phyloP scores from a whole-genome alignment of 2,329 filamentous ascomycete genomes.

The Helminthosporium solani region DNA sequence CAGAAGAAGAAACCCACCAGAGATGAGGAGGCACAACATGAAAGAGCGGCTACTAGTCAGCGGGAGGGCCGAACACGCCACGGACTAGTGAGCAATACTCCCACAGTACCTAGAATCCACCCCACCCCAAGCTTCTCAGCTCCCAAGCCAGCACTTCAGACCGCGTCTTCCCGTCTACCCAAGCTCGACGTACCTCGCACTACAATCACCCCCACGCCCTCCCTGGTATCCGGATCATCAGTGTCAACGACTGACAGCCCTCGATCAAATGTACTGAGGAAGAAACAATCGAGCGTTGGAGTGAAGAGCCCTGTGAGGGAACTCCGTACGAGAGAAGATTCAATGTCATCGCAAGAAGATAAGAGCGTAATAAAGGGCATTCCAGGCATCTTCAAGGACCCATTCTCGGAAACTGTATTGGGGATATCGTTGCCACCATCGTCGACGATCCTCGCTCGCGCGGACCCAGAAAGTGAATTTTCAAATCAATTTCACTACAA shows the following conservation, averaged over 20 bases:
- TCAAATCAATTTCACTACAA: conserved; percentile 27
- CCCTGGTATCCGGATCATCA: conserved; percentile 52
- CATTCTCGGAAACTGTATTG: conserved; percentile 46
- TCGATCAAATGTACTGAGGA: conserved; percentile 45
- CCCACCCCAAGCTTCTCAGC: conserved; percentile 16
- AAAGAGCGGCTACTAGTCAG: conserved; percentile 20
- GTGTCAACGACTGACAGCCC: conserved; percentile 50
- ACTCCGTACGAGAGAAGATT: conserved; percentile 31
- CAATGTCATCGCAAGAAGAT: conserved; percentile 40
- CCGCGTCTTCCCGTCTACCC: conserved; percentile 34
- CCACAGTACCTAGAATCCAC: conserved; percentile 23
- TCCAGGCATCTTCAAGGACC: conserved; percentile 40
- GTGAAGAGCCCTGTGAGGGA: conserved; percentile 29
- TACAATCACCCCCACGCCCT: conserved; percentile 45
- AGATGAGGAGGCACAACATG: conserved; percentile 30
- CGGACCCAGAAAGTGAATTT: conserved; percentile 28
- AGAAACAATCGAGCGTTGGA: conserved; percentile 49
- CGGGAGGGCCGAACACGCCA: conserved; percentile 24
- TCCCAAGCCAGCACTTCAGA: conserved; percentile 26
- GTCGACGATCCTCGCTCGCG: conserved; percentile 29
- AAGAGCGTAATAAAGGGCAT: conserved; percentile 24
- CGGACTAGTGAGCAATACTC: conserved; percentile 17
- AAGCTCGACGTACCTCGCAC: conserved; percentile 34
- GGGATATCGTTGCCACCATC: conserved; percentile 46
- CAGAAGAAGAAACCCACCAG: conserved; percentile 38